A percentile compares a stretch with the other conserved stretches of the same genome.
Conservation (phyloP, 2,329 filamentous ascomycete genomes). For the Pseudocercospora ulei region DNA sequence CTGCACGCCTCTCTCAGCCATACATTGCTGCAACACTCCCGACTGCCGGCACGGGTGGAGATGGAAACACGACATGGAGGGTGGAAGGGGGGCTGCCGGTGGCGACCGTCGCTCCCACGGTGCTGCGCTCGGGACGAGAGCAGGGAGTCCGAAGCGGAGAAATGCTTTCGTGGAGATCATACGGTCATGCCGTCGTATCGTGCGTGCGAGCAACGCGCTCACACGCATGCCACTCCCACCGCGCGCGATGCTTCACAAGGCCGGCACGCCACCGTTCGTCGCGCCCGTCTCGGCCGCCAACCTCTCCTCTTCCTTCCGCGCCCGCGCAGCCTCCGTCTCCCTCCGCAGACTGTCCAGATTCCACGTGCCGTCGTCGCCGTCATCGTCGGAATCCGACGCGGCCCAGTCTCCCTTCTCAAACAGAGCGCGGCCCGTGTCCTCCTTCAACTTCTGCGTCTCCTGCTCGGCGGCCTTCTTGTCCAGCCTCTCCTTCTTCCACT, state of each 20-base stretch:
- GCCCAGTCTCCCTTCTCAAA: slow-evolving; percentile 96
- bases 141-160: neutral
- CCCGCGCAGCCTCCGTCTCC: slow-evolving; percentile 70
- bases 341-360: slow-evolving; percentile 72
- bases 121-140: neutral
- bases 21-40: slow-evolving; percentile 4
- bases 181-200: slow-evolving; percentile 3
- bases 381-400: slow-evolving; percentile 54
- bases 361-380: slow-evolving; percentile 54
- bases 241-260: slow-evolving; percentile 5
- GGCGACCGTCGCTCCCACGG: too few species aligned
- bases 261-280: slow-evolving; percentile 11
- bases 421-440: slow-evolving; percentile 85
- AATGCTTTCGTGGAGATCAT: slow-evolving; percentile 2
- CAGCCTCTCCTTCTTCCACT: slow-evolving; percentile 91
- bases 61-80: neutral
- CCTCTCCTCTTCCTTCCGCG: slow-evolving; percentile 68
- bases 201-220: neutral
- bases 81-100: too few species aligned
- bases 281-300: slow-evolving; percentile 30
- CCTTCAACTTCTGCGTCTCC: slow-evolving; percentile 80
- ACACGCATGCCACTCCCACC: slow-evolving; percentile 6
- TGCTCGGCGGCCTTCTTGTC: slow-evolving; percentile 95
- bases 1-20: neutral
- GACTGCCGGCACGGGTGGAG: neutral